phyloP scores from a whole-genome alignment of 2,329 filamentous ascomycete genomes.

The Calonectria pteridis region DNA sequence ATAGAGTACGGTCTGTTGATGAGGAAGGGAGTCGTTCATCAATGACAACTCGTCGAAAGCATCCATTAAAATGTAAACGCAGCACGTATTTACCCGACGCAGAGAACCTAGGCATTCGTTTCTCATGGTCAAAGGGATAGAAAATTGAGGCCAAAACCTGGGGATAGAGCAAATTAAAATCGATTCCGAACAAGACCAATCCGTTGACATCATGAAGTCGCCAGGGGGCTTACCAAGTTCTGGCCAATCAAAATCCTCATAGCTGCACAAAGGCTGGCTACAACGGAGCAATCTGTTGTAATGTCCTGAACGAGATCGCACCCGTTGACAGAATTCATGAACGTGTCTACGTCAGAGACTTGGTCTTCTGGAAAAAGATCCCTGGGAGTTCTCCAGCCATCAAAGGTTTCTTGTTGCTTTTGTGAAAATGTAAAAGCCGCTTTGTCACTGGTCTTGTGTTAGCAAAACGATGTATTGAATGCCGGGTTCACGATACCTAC shows the following conservation, averaged over 20 bases:
- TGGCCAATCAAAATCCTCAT: slow-evolving; percentile 77
- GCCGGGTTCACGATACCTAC: slow-evolving; percentile 59
- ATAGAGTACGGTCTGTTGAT: slow-evolving; percentile 79
- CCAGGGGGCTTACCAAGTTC: slow-evolving; percentile 66
- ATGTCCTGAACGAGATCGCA: slow-evolving; percentile 95
- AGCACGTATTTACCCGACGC: slow-evolving; percentile 90
- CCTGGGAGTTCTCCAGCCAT: slow-evolving; percentile 82
- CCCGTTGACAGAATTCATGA: slow-evolving; percentile 69
- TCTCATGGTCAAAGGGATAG: slow-evolving; percentile 77
- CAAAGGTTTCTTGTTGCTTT: slow-evolving; percentile 81
- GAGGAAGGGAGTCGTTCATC: slow-evolving; percentile 90
- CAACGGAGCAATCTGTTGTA: slow-evolving; percentile 96
- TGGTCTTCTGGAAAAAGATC: slow-evolving; percentile 65
- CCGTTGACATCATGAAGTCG: not conserved
- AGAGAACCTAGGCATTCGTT: slow-evolving; percentile 72
- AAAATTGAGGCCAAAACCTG: slow-evolving; percentile 80
- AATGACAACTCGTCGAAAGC: slow-evolving; percentile 86
- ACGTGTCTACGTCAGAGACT: slow-evolving; percentile 51
- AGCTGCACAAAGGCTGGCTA: slow-evolving; percentile 91
- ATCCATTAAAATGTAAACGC: slow-evolving; percentile 96
- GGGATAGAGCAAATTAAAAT: slow-evolving; percentile 11
- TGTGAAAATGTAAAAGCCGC: slow-evolving; percentile 79
- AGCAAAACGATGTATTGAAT: not conserved
- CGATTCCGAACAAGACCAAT: not conserved
- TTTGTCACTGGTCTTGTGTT: slow-evolving; percentile 67